Conservation (phyloP, 2,329 filamentous ascomycete species). For the Bipolaris oryzae region DNA sequence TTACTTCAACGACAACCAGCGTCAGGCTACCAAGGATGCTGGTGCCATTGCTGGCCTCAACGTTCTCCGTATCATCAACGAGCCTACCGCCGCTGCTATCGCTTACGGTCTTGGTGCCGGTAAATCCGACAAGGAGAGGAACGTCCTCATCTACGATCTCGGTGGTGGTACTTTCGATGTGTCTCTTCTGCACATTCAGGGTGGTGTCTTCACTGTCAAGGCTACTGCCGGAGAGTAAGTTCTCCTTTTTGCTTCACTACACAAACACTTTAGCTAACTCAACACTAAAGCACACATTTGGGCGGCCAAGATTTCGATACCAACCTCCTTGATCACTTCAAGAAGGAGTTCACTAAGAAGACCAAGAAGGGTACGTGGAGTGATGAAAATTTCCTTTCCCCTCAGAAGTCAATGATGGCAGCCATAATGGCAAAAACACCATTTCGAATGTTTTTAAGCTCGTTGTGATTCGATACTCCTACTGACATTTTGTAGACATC, state of each 20-base stretch:
- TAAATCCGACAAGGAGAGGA: conserved; percentile 97
- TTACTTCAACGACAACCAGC: conserved; percentile 99
- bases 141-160: conserved; percentile 99
- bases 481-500: conserved; percentile 52
- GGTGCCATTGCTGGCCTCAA: conserved; percentile 97
- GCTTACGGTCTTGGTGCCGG: conserved; percentile 96
- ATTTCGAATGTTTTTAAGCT: too few species aligned
- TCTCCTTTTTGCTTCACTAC: not conserved
- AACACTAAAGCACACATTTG: conserved; percentile 68
- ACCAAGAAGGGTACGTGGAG: conserved; percentile 50
- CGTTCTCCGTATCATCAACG: conserved; percentile 99
- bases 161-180: conserved; percentile 99
- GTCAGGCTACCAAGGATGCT: conserved; percentile 98
- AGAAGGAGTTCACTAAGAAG: conserved; percentile 88
- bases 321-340: conserved; percentile 94
- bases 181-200: conserved; percentile 97
- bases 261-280: not conserved
- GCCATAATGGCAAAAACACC: too few species aligned
- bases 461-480: too few species aligned
- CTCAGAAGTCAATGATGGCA: too few species aligned
- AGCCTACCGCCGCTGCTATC: conserved; percentile 96
- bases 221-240: conserved; percentile 89
- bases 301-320: conserved; percentile 97
- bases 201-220: conserved; percentile 99
- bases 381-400: not conserved